These are phyloP conservation scores for Candida takata DNA, from an alignment of 805 yeast genomes.

Conservation along the genomic window DNA sequence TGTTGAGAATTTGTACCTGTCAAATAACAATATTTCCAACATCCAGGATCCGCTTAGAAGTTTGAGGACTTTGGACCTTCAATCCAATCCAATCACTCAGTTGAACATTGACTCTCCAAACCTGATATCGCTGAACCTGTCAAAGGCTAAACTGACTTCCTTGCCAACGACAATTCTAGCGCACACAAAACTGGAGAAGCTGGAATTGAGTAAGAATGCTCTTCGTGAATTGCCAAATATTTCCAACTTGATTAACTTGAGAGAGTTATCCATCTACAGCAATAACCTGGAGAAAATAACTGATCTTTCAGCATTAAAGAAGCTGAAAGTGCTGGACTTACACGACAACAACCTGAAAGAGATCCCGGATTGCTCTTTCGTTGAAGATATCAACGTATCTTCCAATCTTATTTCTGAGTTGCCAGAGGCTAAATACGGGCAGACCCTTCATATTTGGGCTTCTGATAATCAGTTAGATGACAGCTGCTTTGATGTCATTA, in stretches of 20 bases:
- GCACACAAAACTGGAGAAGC: constrained; percentile 60
- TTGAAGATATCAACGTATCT: constrained; percentile 57
- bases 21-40: constrained; percentile 69
- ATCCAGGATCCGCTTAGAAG: constrained; percentile 57
- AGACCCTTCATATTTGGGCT: constrained; percentile 44
- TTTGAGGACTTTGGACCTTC: constrained; percentile 63
- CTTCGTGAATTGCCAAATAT: constrained; percentile 73
- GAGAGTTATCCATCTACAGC: constrained; percentile 60
- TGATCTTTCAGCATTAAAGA: constrained; percentile 48
- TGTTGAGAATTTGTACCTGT: constrained; percentile 64
- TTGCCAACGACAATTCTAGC: constrained; percentile 58
- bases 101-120: constrained; percentile 48
- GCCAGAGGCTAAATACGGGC: constrained; percentile 34
- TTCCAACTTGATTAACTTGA: constrained; percentile 48
- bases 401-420: constrained; percentile 45
- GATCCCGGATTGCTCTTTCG: constrained; percentile 39
- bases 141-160: constrained; percentile 76
- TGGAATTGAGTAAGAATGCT: constrained; percentile 77
- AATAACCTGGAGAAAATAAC: constrained; percentile 76
- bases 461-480: constrained; percentile 84
- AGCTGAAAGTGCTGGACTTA: constrained; percentile 62
- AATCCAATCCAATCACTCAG: constrained; percentile 78
- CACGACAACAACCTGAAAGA: constrained; percentile 77
- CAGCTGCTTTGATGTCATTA: constrained; percentile 62
- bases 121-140: constrained; percentile 66